Base-by-base conservation (phyloP, 75 land plant species). In the Isoetes taiwanensis region DNA sequence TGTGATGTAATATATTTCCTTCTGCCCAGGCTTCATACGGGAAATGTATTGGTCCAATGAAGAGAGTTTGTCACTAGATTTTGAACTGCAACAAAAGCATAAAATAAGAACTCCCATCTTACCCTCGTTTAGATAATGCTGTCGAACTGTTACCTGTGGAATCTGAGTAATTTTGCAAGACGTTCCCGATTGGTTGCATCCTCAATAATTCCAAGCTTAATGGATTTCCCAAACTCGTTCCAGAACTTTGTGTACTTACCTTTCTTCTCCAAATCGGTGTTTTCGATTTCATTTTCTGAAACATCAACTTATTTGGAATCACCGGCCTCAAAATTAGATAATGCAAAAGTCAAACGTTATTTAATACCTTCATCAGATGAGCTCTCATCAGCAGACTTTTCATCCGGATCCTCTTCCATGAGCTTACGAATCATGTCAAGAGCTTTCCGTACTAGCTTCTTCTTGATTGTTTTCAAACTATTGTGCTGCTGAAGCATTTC, bases 401-500 rank as follows among this genome's bases (percentile, higher is more conserved):
- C 98, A 77, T 84, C 82, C 28, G 98, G 90, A 59, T 93, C 98
- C 41, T 87, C 98, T 4, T 93, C 90, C 14, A 84, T 81, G 42
- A 93, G 72, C 21, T 65, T 68, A 4, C 96, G 72, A 55, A 93
- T 88, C 96, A 93, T 93, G 54, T 93, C 98, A 46, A 93, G 76
- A 23, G 98, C 98, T 72, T 93, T 93, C 1, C 98, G 71, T 46
- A 93, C 70, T 14, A 93, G 76, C 50, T 93, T 93, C 80, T 93
- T 93, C 82, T 88, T 88, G 9, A 93, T 93, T 10, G 98, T 93
- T 63, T 81, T 81, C 72, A 93, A 63, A 57, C 90, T 93, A 66
- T 78, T 81, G 75, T 84, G 86, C 58, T 81, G 86, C 65, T 93
- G 98, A 57, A 93, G 89, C 95, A 93, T 88, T 69, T 93, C 98